A percentile compares a stretch with the other conserved stretches of the same genome.
These are phyloP conservation scores for Nicotiana benthamiana DNA, from an alignment of 257 asterid genomes.

Conservation along the genomic window DNA sequence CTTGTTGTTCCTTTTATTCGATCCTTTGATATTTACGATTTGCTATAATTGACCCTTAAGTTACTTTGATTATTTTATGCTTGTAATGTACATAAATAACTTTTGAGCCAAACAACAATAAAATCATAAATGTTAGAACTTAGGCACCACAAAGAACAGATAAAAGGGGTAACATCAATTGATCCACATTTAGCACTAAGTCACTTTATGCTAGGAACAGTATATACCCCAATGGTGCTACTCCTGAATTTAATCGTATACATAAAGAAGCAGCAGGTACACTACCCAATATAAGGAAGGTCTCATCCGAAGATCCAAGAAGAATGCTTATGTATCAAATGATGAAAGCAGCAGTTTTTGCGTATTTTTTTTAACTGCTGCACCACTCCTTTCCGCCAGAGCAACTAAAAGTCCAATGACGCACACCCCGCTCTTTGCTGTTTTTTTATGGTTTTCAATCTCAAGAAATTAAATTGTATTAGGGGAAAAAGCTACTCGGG, in stretches of 20 bases:
- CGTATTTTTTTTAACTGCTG: not conserved
- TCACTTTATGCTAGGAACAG: not conserved
- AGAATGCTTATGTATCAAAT: conserved; percentile 21
- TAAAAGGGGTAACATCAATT: not conserved
- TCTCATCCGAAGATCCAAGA: conserved; percentile 30
- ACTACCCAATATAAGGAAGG: not conserved
- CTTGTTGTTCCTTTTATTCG: too few species aligned
- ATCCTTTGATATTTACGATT: too few species aligned
- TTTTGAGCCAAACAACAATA: too few species aligned
- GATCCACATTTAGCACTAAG: not conserved
- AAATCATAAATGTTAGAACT: not conserved
- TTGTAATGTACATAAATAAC: too few species aligned
- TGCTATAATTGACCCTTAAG: too few species aligned
- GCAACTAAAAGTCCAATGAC: conserved; percentile 2
- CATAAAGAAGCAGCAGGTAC: not conserved
- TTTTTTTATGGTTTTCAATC: too few species aligned
- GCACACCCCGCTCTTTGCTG: too few species aligned
- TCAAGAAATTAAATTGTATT: too few species aligned
- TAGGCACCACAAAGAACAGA: not conserved
- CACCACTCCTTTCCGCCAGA: not conserved
- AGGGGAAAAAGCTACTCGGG: too few species aligned
- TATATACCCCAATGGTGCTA: not conserved
- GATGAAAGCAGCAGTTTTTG: not conserved
- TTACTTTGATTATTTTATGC: too few species aligned
- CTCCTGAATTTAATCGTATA: not conserved